These are phyloP conservation scores for Fusarium liriodendri DNA, from an alignment of 2,329 filamentous ascomycete species.

Conservation along the genomic window DNA sequence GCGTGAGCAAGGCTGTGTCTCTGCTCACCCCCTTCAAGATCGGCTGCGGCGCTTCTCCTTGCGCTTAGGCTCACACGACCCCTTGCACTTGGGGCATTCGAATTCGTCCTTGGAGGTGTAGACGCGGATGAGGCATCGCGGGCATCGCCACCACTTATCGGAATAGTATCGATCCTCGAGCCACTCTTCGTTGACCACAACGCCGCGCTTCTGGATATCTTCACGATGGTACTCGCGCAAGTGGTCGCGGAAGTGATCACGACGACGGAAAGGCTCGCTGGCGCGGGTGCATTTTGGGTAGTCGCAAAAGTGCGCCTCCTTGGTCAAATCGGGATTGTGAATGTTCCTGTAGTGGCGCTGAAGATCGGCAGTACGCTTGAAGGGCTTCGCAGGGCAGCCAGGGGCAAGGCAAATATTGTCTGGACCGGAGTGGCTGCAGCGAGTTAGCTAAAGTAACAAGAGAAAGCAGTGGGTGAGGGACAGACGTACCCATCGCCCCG, in stretches of 20 bases:
- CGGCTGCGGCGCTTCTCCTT: conserved; percentile 48
- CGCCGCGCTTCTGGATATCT: conserved; percentile 62
- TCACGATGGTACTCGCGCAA: conserved; percentile 67
- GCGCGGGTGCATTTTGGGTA: conserved; percentile 60
- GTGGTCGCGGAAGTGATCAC: conserved; percentile 69
- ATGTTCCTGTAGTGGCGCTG: conserved; percentile 63
- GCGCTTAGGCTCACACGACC: conserved; percentile 57
- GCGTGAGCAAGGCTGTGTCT: conserved; percentile 17
- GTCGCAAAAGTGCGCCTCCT: conserved; percentile 62
- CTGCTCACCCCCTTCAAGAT: conserved; percentile 27
- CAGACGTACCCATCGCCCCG: conserved; percentile 30
- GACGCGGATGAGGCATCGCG: conserved; percentile 62
- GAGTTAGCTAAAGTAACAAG: conserved; percentile 7
- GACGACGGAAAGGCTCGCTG: conserved; percentile 60
- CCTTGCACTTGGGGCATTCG: conserved; percentile 61
- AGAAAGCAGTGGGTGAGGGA: not conserved
- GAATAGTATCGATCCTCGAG: conserved; percentile 53
- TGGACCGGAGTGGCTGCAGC: conserved; percentile 26
- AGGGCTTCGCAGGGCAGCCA: conserved; percentile 58
- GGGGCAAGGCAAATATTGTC: conserved; percentile 53
- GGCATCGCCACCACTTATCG: conserved; percentile 65
- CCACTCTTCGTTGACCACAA: conserved; percentile 51
- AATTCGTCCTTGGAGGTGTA: conserved; percentile 54
- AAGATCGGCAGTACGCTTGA: conserved; percentile 66
- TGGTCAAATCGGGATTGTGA: conserved; percentile 56